Conservation (phyloP, 306 rosid genomes). For the Quillaja saponaria region DNA sequence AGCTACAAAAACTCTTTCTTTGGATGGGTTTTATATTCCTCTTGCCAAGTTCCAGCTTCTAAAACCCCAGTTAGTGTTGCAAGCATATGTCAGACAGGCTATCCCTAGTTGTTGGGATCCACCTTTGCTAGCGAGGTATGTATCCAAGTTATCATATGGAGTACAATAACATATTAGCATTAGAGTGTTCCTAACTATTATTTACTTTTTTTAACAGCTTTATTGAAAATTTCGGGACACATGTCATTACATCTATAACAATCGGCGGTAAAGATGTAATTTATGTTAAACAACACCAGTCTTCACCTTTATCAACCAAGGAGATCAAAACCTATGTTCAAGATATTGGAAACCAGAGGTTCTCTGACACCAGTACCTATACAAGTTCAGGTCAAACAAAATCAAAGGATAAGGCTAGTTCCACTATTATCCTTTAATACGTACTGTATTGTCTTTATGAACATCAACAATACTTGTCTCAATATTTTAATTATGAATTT, state of each 20-base stretch:
- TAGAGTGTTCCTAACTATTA: conserved; percentile 27
- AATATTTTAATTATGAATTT: conserved; percentile 22
- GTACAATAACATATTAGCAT: conserved; percentile 20
- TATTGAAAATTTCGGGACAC: conserved; percentile 85
- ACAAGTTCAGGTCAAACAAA: conserved; percentile 64
- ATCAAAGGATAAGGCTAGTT: conserved; percentile 80
- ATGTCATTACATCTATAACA: conserved; percentile 75
- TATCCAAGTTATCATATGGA: conserved; percentile 17
- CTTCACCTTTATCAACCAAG: conserved; percentile 67
- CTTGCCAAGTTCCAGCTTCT: conserved; percentile 73
- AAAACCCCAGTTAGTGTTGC: conserved; percentile 49
- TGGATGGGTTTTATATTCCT: conserved; percentile 73
- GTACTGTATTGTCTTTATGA: conserved; percentile 15
- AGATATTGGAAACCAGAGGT: conserved; percentile 76
- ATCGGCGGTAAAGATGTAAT: conserved; percentile 91
- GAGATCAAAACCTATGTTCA: conserved; percentile 78
- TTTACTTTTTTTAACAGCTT: conserved; percentile 60
- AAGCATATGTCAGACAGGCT: conserved; percentile 63
- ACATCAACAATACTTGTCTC: conserved; percentile 3
- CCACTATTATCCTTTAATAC: conserved; percentile 19
- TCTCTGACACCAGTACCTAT: conserved; percentile 53
- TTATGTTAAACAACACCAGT: conserved; percentile 74
- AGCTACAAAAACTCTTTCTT: conserved; percentile 67
- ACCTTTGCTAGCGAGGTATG: conserved; percentile 70
- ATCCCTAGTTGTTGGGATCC: conserved; percentile 79